Evolutionary conservation across 2,329 filamentous ascomycete species (phyloP).

Genomic region (Venturia effusa): DNA sequence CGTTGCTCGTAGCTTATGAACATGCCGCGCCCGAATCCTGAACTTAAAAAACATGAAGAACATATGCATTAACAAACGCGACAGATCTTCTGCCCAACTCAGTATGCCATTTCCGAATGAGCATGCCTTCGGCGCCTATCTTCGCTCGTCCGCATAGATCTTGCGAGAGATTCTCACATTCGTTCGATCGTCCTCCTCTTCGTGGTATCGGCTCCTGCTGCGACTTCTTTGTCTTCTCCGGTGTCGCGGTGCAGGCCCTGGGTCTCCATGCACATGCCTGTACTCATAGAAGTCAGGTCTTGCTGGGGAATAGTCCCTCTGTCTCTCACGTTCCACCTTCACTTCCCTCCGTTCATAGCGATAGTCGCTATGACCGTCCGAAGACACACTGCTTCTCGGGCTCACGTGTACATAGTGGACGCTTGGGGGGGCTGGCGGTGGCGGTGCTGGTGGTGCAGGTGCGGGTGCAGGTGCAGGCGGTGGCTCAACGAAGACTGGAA

Average conservation of each 20-base stretch:
- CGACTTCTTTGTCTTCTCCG: constrained; percentile 19
- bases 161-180: constrained; percentile 13
- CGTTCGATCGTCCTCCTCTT: constrained; percentile 11
- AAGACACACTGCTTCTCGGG: constrained; percentile 24
- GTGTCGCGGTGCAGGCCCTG: constrained; percentile 16
- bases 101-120: not conserved
- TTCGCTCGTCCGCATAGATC: not conserved
- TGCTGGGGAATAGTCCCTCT: constrained; percentile 22
- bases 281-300: constrained; percentile 29
- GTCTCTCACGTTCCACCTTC: constrained; percentile 12
- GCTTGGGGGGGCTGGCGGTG: constrained; percentile 17
- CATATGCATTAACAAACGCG: not conserved
- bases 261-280: constrained; percentile 32
- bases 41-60: not conserved
- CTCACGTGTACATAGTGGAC: constrained; percentile 36
- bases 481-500: constrained; percentile 28
- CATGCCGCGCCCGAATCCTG: not conserved
- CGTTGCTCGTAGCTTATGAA: not conserved
- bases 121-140: not conserved
- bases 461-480: constrained; percentile 22
- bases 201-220: constrained; percentile 10
- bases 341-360: constrained; percentile 22
- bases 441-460: constrained; percentile 17
- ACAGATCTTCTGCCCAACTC: not conserved
- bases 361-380: constrained; percentile 22